Percentiles rank a stretch among this genome's conserved stretches.
Conservation (phyloP, 2,329 filamentous ascomycete genomes). For the Neoscytalidium dimidiatum region DNA sequence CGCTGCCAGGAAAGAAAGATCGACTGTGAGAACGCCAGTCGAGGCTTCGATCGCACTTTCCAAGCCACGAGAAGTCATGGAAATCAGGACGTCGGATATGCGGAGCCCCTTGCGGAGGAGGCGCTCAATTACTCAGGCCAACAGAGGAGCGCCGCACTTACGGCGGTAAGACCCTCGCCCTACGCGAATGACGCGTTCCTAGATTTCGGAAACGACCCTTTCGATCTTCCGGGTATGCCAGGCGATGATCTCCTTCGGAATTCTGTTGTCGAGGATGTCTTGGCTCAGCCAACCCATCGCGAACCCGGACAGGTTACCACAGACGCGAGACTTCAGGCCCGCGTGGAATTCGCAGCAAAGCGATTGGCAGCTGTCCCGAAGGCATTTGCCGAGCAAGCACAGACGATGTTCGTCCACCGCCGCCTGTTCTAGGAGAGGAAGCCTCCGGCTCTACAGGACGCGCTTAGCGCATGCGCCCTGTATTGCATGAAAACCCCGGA, state of each 20-base stretch:
- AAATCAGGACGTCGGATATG: background rate
- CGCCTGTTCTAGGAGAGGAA: slow-evolving; percentile 20
- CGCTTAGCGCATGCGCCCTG: slow-evolving; percentile 23
- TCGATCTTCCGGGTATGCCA: slow-evolving; percentile 19
- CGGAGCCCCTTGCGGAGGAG: background rate
- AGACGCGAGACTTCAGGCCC: slow-evolving; percentile 10
- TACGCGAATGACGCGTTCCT: slow-evolving; percentile 19
- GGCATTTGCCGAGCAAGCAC: slow-evolving; percentile 22
- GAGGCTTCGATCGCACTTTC: background rate
- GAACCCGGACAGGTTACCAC: background rate
- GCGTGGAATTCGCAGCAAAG: slow-evolving; percentile 20
- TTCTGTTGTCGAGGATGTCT: slow-evolving; percentile 1
- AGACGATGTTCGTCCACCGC: slow-evolving; percentile 25
- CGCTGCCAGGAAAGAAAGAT: slow-evolving; percentile 22
- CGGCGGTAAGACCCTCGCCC: background rate
- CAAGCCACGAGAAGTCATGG: background rate
- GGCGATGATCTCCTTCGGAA: background rate
- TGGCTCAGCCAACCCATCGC: background rate
- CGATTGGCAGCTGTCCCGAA: slow-evolving; percentile 19
- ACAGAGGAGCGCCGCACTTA: background rate
- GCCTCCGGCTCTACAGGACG: slow-evolving; percentile 23
- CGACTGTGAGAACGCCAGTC: slow-evolving; percentile 22
- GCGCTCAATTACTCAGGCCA: background rate
- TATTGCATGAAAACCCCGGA: slow-evolving; percentile 21
- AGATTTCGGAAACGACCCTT: slow-evolving; percentile 21